Percentiles rank a stretch among this genome's conserved stretches.
Conservation (phyloP, 202 grass and related monocot genomes). For the Bolboschoenoplectus hybrid region DNA sequence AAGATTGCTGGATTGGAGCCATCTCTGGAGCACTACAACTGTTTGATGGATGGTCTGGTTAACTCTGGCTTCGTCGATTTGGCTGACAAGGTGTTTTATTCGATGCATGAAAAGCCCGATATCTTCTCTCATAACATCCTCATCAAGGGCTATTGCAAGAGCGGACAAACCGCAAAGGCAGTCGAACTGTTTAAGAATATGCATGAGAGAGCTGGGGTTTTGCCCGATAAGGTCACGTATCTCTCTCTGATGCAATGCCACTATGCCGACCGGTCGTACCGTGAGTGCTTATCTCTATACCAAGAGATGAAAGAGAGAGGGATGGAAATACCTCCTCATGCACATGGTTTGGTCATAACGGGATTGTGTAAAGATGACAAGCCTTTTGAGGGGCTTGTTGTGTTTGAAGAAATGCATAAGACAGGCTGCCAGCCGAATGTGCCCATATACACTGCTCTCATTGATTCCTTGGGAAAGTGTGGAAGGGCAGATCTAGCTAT, state of each 20-base stretch:
- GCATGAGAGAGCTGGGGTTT: constrained; percentile 40
- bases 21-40: constrained; percentile 82
- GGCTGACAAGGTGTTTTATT: constrained; percentile 76
- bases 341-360: constrained; percentile 63
- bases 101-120: constrained; percentile 61
- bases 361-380: constrained; percentile 65
- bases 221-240: constrained; percentile 75
- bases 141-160: constrained; percentile 75
- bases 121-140: constrained; percentile 82
- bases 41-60: constrained; percentile 76
- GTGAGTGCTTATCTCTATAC: constrained; percentile 56
- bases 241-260: constrained; percentile 75
- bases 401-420: constrained; percentile 77
- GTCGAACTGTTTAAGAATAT: constrained; percentile 51
- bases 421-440: constrained; percentile 58
- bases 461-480: constrained; percentile 63
- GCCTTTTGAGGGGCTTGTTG: constrained; percentile 65
- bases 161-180: constrained; percentile 53
- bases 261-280: constrained; percentile 60
- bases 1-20: constrained; percentile 57
- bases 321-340: constrained; percentile 76
- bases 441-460: constrained; percentile 64
- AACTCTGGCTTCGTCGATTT: constrained; percentile 70
- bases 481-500: constrained; percentile 62
- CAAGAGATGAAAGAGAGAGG: constrained; percentile 82